A percentile compares a stretch with the other conserved stretches of the same genome.
phyloP scores from a whole-genome alignment of 2,329 filamentous ascomycete genomes.

The Leptographium lundbergii region DNA sequence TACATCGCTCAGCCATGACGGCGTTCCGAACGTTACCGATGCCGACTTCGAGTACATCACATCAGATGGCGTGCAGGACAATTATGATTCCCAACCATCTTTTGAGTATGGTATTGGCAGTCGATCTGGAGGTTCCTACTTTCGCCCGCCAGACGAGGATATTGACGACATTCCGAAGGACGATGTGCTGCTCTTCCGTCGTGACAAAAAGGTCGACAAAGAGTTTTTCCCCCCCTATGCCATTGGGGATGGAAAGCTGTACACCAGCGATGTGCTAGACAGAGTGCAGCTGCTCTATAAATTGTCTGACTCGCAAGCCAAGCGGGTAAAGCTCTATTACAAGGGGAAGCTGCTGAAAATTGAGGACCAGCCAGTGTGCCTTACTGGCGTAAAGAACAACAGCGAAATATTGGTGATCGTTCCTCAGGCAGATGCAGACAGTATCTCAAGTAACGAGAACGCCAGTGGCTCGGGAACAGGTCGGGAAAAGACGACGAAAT shows the following conservation, averaged over 20 bases:
- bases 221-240: conserved; percentile 63
- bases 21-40: conserved; percentile 49
- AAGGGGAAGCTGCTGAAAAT: conserved; percentile 62
- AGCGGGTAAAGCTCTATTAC: conserved; percentile 55
- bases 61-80: conserved; percentile 52
- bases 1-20: conserved; percentile 28
- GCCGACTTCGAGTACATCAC: conserved; percentile 75
- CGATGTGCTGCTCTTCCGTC: conserved; percentile 58
- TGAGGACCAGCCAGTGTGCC: conserved; percentile 39
- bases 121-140: conserved; percentile 9
- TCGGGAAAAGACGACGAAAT: conserved; percentile 13
- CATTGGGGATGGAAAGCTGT: conserved; percentile 61
- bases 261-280: conserved; percentile 51
- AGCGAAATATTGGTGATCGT: conserved; percentile 46
- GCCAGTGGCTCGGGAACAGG: conserved; percentile 13
- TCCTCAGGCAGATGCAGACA: conserved; percentile 36
- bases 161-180: conserved; percentile 36
- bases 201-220: conserved; percentile 52
- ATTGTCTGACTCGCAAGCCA: conserved; percentile 37
- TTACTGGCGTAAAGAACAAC: conserved; percentile 49
- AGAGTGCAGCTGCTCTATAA: conserved; percentile 57
- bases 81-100: conserved; percentile 2
- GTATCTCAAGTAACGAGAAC: conserved; percentile 19
- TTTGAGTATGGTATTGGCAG: not conserved
- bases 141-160: conserved; percentile 10